phyloP scores from a whole-genome alignment of 2,329 filamentous ascomycete genomes.

The Berkeleyomyces basicola region DNA sequence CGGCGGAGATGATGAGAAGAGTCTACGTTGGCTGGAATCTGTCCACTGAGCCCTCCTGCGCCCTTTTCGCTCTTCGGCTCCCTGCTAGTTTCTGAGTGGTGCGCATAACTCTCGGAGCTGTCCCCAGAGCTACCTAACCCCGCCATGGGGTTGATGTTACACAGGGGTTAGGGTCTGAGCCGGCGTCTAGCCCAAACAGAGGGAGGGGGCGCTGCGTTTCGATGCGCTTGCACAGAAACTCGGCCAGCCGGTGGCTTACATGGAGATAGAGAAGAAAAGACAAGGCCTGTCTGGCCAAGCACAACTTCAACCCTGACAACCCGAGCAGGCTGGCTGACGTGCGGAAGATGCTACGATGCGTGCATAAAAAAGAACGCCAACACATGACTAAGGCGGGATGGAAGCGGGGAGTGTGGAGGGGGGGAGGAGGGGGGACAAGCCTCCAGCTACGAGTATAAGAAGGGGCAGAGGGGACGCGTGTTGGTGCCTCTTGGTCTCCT shows the following conservation, averaged over 20 bases:
- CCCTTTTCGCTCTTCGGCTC: not conserved
- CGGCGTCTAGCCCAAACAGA: not conserved
- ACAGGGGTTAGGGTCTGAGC: not conserved
- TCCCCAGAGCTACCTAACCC: not conserved
- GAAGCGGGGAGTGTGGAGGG: not conserved
- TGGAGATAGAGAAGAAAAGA: not conserved
- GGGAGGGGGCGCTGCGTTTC: not conserved
- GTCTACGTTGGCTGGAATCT: not conserved
- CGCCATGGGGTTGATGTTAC: not conserved
- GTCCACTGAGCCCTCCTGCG: not conserved
- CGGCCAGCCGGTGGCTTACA: not conserved
- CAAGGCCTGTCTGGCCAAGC: not conserved
- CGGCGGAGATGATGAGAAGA: not conserved
- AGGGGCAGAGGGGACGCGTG: not conserved
- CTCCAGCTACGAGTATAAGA: not conserved
- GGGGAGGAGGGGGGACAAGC: not conserved
- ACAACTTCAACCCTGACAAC: no score
- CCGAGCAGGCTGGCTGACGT: no score
- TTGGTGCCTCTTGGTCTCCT: not conserved
- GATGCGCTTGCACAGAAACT: not conserved
- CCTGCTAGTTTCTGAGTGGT: not conserved
- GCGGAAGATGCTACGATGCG: not conserved
- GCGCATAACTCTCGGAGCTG: not conserved
- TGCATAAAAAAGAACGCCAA: not conserved
- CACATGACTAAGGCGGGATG: not conserved